Evolutionary conservation across 164 flowering plant genomes (phyloP), one percentile per base, ranked within the genome.

Genomic region (Liquidambar formosana): DNA sequence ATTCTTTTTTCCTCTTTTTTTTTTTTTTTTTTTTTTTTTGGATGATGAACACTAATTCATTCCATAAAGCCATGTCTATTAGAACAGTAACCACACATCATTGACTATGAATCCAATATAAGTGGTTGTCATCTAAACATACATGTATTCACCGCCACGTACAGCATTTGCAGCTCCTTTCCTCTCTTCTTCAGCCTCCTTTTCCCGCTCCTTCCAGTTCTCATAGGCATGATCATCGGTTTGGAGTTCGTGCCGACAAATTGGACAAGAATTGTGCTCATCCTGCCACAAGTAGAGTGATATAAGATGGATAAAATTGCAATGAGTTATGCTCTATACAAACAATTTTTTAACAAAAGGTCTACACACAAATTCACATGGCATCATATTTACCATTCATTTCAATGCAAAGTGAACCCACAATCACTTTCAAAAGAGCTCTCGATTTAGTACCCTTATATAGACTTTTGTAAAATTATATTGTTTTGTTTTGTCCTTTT

Each of bases 81-180:
- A 43, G 26, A 5, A 61, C 25, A 26, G 3, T 5, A 19, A 57
- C 26, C 15, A 57, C n/a, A 26, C 28, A 21, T 57, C 1, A 26
- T 5, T 12, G 41, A 10, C 1, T 57, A 26, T 18, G 46, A 44
- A 41, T n/a, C 26, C 46, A n/a, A 49, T 5, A 12, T 27, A 21
- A 64, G 41, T 6, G 2, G 41, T 16, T 5, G 15, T 64, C 51
- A 67, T 63, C 79, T 82, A 95, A 23, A 95, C 88, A 80, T 91
- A 93, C 96, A 95, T 93, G 76, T 82, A 93, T 80, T 95, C 99
- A 68, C 99, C 99, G 54, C 90, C 99, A 49, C 96, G 97, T 33
- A 95, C 68, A 16, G 99, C 99, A 81, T 94, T 92, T 38, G 88
- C 99, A 63, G 99, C 99, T 28, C 97, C 99, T 80, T 82, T 89